These are phyloP conservation scores for Phytophthora citricola DNA, from an alignment of 352 stramenopile genomes.

Conservation along the genomic window DNA sequence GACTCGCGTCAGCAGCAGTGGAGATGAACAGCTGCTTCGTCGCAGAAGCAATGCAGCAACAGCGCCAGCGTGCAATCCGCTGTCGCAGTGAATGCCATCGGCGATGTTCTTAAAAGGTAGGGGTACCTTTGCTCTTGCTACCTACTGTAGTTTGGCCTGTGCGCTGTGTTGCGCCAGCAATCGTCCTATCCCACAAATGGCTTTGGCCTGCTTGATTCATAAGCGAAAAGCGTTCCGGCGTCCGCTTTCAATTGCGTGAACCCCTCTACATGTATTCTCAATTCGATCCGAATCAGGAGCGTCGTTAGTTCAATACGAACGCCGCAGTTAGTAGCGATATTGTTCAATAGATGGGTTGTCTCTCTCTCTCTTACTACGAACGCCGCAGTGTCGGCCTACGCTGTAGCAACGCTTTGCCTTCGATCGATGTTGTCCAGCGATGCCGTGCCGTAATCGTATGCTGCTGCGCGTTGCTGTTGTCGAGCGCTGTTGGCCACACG, in stretches of 20 bases:
- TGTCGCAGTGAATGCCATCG: no score
- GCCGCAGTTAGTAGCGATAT: no score
- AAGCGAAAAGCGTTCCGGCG: not conserved
- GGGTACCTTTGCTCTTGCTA: no score
- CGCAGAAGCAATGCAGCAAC: no score
- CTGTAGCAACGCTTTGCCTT: not conserved
- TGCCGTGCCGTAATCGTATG: slow-evolving; percentile 1
- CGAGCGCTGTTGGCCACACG: not conserved
- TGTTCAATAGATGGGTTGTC: no score
- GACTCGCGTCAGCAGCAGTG: not conserved
- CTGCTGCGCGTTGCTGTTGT: not conserved
- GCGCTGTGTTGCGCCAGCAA: not conserved
- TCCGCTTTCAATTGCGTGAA: not conserved
- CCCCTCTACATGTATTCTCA: not conserved
- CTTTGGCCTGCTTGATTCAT: no score
- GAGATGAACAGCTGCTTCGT: no score
- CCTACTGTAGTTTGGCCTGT: no score
- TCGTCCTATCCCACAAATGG: not conserved
- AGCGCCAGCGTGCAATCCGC: no score
- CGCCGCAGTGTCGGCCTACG: not conserved
- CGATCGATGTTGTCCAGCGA: not conserved
- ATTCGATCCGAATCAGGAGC: not conserved
- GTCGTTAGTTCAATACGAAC: not conserved
- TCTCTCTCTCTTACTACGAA: not conserved
- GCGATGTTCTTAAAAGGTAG: no score